phyloP scores from a whole-genome alignment of 2,329 filamentous ascomycete genomes.

The Trichothecium sympodiale region DNA sequence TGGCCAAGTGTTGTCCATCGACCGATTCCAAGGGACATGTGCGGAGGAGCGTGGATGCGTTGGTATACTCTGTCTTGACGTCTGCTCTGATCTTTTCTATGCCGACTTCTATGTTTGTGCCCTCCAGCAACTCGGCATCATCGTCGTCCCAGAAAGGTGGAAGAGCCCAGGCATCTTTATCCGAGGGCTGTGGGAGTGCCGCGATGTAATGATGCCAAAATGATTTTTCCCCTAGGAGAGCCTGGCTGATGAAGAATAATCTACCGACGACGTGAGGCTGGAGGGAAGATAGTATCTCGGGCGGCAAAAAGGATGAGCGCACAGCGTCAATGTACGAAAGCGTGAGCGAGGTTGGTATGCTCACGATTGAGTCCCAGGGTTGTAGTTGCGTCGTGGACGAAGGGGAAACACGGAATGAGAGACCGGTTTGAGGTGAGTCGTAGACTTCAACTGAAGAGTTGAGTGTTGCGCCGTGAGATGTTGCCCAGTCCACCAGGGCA shows the following conservation, averaged over 20 bases:
- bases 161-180: slow-evolving; percentile 37
- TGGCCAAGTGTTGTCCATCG: slow-evolving; percentile 19
- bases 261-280: slow-evolving; percentile 51
- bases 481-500: slow-evolving; percentile 37
- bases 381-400: slow-evolving; percentile 14
- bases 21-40: slow-evolving; percentile 24
- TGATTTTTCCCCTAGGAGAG: slow-evolving; percentile 43
- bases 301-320: neutral
- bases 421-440: slow-evolving; percentile 35
- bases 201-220: slow-evolving; percentile 60
- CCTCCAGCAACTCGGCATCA: slow-evolving; percentile 45
- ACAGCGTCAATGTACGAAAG: slow-evolving; percentile 50
- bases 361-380: slow-evolving; percentile 33
- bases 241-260: slow-evolving; percentile 61
- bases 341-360: slow-evolving; percentile 38
- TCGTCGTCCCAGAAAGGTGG: slow-evolving; percentile 53
- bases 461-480: slow-evolving; percentile 31
- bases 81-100: slow-evolving; percentile 34
- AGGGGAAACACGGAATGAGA: slow-evolving; percentile 40
- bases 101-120: slow-evolving; percentile 40
- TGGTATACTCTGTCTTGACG: slow-evolving; percentile 33
- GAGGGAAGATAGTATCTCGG: slow-evolving; percentile 21
- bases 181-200: slow-evolving; percentile 50
- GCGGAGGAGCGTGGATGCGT: slow-evolving; percentile 26
- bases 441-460: slow-evolving; percentile 43